Conservation (phyloP, 1,284 basidiomycete genomes). For the Mrakiaceae sp. region DNA sequence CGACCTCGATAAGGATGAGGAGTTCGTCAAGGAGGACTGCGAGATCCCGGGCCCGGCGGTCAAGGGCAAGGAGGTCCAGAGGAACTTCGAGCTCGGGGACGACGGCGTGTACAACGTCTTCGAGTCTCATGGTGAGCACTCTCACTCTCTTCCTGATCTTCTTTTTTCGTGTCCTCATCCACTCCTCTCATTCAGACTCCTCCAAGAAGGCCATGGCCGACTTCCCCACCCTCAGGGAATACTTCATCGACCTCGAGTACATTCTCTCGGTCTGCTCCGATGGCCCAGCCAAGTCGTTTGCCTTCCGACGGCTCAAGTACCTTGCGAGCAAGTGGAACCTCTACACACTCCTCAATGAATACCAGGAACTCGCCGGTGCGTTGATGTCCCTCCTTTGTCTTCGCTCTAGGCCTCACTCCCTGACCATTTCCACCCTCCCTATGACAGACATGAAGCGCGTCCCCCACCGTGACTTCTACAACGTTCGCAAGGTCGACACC, state of each 20-base stretch:
- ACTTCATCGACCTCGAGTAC: slow-evolving; percentile 93
- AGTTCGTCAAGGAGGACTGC: slow-evolving; percentile 57
- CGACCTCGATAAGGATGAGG: slow-evolving; percentile 36
- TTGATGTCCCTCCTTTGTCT: not conserved
- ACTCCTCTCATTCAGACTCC: slow-evolving; percentile 21
- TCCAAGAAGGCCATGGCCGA: slow-evolving; percentile 52
- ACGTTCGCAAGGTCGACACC: slow-evolving; percentile 62
- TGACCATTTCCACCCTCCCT: not conserved
- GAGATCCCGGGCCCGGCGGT: slow-evolving; percentile 48
- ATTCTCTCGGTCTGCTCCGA: slow-evolving; percentile 73
- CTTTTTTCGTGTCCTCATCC: not conserved
- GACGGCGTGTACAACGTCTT: slow-evolving; percentile 82
- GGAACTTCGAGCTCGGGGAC: slow-evolving; percentile 59
- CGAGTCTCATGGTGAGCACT: slow-evolving; percentile 15
- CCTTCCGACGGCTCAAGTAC: slow-evolving; percentile 85
- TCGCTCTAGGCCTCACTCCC: not conserved
- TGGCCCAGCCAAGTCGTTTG: slow-evolving; percentile 92
- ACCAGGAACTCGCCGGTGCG: slow-evolving; percentile 74
- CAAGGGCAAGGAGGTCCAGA: slow-evolving; percentile 31
- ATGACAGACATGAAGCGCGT: slow-evolving; percentile 60
- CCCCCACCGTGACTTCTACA: slow-evolving; percentile 80
- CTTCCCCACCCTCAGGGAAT: slow-evolving; percentile 81
- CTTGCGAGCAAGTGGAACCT: slow-evolving; percentile 92
- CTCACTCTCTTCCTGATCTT: not conserved
- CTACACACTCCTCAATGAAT: slow-evolving; percentile 86